Evolutionary conservation across 1,284 basidiomycete species (phyloP), one percentile per base, ranked within the genome.

Genomic region (Irpex sp.): DNA sequence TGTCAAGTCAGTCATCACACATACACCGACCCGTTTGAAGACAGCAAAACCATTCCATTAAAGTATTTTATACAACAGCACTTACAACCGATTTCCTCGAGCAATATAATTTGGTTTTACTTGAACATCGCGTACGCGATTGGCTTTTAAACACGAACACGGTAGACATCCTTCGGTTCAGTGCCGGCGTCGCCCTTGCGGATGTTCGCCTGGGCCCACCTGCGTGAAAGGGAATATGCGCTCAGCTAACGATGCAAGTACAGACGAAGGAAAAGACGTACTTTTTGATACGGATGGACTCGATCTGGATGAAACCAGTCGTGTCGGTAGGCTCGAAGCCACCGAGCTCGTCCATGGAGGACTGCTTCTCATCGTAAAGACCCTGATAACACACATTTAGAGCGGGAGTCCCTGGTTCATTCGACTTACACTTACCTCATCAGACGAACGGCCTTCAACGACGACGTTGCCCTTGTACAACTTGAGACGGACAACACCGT

Each of bases 261-360:
- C 47, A 68, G 13, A 55, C 4, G 58, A 68, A 69, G 57, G 70
- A 66, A 39, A 13, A n/a, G 5, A 79, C 89, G 70, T 76, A 96
- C 88, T 97, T 95, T 84, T 96, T 96, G 76, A 98, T 94, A 58
- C 95, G 87, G 77, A 98, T 97, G 37, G 92, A 93, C 77, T 96
- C 93, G 68, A 98, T 97, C 73, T 90, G 88, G 77, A 97, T 97
- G 83, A 98, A 97, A 8, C 95, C 95, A 61, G 90, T 86, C 60
- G 94, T 93, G 74, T 96, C 91, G 59, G 92, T 93, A 19, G 94
- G 93, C 78, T 96, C 93, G 78, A 98, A 98, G 55, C 97, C 97
- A 68, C 96, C 96, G 65, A 98, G 88, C 80, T 98, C 96, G 77
- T 99, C 97, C 97, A 99, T 99, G 64, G 95, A 97, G n/a, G 95